Evolutionary conservation across 805 yeast genomes (phyloP).

Genomic region (Ogataea pignaliae): DNA sequence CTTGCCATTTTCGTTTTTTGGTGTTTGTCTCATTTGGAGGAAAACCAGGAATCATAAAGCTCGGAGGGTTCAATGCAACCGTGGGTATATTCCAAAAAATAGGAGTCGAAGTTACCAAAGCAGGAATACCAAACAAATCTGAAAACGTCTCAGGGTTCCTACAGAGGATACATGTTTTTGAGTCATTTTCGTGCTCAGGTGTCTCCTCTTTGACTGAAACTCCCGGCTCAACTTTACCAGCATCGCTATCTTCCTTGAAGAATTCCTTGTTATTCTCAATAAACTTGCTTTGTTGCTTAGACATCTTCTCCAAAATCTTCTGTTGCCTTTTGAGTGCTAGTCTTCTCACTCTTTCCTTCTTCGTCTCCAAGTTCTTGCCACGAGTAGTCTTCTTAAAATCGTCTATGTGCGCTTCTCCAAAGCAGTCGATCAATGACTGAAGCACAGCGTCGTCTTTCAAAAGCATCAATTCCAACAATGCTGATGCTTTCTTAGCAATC

Average conservation of each 20-base stretch:
- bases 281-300: conserved; percentile 46
- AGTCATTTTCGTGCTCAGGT: conserved; percentile 12
- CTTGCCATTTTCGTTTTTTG: conserved; percentile 14
- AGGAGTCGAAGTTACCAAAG: conserved; percentile 41
- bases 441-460: conserved; percentile 44
- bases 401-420: conserved; percentile 52
- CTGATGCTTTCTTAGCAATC: conserved; percentile 52
- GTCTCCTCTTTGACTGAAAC: conserved; percentile 18
- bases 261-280: conserved; percentile 34
- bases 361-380: conserved; percentile 44
- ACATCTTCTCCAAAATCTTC: conserved; percentile 57
- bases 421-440: conserved; percentile 48
- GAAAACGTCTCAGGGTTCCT: conserved; percentile 45
- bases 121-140: conserved; percentile 57
- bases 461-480: conserved; percentile 47
- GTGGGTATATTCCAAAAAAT: conserved; percentile 46
- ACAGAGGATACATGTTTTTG: conserved; percentile 51
- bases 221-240: conserved; percentile 3
- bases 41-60: conserved; percentile 21
- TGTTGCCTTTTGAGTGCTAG: conserved; percentile 60
- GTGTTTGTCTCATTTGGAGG: conserved; percentile 3
- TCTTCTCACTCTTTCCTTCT: conserved; percentile 49
- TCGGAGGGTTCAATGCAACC: conserved; percentile 26
- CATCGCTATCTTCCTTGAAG: conserved; percentile 12
- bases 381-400: conserved; percentile 45